Evolutionary conservation across 352 stramenopile species (phyloP).

Genomic region (Thalassiosira exigua): DNA sequence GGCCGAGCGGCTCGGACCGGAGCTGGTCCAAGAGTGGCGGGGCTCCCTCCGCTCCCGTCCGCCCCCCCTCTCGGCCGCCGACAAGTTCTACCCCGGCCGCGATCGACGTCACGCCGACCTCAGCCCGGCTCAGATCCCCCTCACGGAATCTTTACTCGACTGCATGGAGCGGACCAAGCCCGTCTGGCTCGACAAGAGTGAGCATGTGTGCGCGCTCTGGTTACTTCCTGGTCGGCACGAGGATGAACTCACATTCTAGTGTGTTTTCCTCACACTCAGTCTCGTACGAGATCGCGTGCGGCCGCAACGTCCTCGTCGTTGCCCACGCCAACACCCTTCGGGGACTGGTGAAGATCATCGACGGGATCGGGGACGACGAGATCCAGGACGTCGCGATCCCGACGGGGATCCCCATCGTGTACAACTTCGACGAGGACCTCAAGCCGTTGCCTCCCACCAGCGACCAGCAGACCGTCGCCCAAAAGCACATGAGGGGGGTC

Average conservation of each 20-base stretch:
- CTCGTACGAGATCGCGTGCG: conserved; percentile 89
- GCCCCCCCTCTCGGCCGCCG: conserved; percentile 66
- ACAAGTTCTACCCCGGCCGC: conserved; percentile 91
- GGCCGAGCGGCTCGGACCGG: conserved; percentile 89
- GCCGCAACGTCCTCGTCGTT: conserved; percentile 94
- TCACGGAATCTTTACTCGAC: conserved; percentile 90
- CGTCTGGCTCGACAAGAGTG: conserved; percentile 91
- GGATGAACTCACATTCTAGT: no score
- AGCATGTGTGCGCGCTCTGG: no score
- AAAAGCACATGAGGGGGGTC: conserved; percentile 79
- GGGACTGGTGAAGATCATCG: conserved; percentile 93
- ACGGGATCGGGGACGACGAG: conserved; percentile 87
- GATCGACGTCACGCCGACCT: conserved; percentile 92
- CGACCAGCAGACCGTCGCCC: conserved; percentile 62
- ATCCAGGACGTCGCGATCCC: conserved; percentile 95
- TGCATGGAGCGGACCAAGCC: conserved; percentile 91
- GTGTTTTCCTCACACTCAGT: no score
- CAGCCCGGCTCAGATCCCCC: conserved; percentile 87
- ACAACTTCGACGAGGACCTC: conserved; percentile 85
- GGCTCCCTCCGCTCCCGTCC: conserved; percentile 55
- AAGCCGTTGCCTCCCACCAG: conserved; percentile 59
- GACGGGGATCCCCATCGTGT: conserved; percentile 89
- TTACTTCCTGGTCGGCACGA: no score
- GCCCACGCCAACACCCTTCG: conserved; percentile 94
- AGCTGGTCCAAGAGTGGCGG: conserved; percentile 92